Conservation (phyloP, 768 basidiomycete species). For the Tephrocybe sp. region DNA sequence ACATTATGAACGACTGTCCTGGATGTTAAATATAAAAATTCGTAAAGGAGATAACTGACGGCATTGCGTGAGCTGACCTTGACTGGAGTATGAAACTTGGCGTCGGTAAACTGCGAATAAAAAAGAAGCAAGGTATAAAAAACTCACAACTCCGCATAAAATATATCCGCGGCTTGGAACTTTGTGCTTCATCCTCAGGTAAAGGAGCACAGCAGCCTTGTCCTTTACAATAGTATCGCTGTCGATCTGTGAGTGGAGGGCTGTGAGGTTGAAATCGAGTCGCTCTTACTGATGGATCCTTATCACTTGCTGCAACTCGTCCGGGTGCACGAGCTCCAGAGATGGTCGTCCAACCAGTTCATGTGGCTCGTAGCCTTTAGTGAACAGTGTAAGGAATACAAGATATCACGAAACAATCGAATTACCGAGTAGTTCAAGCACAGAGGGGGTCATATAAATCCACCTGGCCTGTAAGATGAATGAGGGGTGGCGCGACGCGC, state of each 20-base stretch:
- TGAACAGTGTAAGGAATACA: background rate
- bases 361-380: conserved; percentile 67
- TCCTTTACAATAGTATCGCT: conserved; percentile 77
- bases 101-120: conserved; percentile 7
- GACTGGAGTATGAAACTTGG: conserved; percentile 13
- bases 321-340: conserved; percentile 77
- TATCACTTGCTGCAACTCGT: conserved; percentile 66
- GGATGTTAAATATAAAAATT: conserved; percentile 9
- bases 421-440: conserved; percentile 61
- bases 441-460: conserved; percentile 66
- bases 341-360: conserved; percentile 70
- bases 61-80: conserved; percentile 12
- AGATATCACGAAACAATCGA: background rate
- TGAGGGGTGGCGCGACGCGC: conserved; percentile 14
- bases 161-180: conserved; percentile 75
- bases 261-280: background rate
- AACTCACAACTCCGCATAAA: conserved; percentile 69
- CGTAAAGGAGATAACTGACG: background rate
- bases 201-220: conserved; percentile 76
- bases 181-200: conserved; percentile 78
- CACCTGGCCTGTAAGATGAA: conserved; percentile 51
- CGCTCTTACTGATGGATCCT: conserved; percentile 63
- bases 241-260: conserved; percentile 1
- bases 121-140: conserved; percentile 2
- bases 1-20: conserved; percentile 75